Conservation (phyloP, 768 basidiomycete species). For the Basidioascus undulatus region DNA sequence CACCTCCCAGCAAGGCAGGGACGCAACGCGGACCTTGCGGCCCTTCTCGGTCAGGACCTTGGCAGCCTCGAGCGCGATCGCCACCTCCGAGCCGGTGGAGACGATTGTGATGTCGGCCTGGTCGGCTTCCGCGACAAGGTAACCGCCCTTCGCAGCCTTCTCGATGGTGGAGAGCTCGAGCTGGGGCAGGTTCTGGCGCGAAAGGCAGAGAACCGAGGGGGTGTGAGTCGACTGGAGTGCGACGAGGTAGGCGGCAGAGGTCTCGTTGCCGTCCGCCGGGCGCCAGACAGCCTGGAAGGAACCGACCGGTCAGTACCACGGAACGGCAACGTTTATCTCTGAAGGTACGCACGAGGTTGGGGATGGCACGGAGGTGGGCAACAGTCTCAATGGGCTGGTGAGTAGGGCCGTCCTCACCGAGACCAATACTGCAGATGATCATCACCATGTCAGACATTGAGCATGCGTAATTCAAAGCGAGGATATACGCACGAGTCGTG, state of each 20-base stretch:
- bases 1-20: slow-evolving; percentile 69
- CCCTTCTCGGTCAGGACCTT: slow-evolving; percentile 51
- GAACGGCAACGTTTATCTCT: not conserved
- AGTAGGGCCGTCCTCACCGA: slow-evolving; percentile 82
- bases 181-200: slow-evolving; percentile 80
- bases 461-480: not conserved
- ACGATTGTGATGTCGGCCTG: slow-evolving; percentile 68
- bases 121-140: slow-evolving; percentile 55
- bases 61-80: slow-evolving; percentile 68
- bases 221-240: slow-evolving; percentile 50
- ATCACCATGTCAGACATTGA: not conserved
- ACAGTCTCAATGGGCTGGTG: slow-evolving; percentile 86
- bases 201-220: slow-evolving; percentile 44
- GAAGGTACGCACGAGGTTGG: slow-evolving; percentile 29
- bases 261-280: slow-evolving; percentile 88
- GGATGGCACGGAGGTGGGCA: slow-evolving; percentile 61
- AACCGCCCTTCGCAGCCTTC: slow-evolving; percentile 59
- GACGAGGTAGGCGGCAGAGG: slow-evolving; percentile 69
- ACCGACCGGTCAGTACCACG: not conserved
- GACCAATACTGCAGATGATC: slow-evolving; percentile 11
- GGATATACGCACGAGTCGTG: slow-evolving; percentile 39
- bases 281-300: slow-evolving; percentile 27
- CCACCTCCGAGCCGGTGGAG: slow-evolving; percentile 68
- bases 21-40: slow-evolving; percentile 57
- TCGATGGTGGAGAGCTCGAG: slow-evolving; percentile 70